Evolutionary conservation across 495 filamentous ascomycete genomes (phyloP).

Genomic region (Penicillium verhagenii): DNA sequence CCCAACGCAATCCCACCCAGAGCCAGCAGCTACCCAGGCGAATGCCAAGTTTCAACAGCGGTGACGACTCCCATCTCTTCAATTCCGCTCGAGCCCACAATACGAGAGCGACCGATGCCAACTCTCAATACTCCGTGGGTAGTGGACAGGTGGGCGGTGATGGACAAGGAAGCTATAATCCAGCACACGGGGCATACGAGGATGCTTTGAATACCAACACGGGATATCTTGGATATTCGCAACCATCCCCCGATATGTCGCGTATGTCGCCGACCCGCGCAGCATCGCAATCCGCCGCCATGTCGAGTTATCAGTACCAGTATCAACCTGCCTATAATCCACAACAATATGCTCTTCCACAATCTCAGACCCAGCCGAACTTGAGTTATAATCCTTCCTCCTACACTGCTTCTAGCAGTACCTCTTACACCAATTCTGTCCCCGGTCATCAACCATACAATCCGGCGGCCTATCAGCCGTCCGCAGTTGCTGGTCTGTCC

Average conservation of each 20-base stretch:
- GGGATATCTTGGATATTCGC: conserved; percentile 34
- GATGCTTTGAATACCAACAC: conserved; percentile 40
- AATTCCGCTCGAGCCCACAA: conserved; percentile 32
- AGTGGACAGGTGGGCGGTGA: conserved; percentile 12
- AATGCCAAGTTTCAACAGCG: conserved; percentile 72
- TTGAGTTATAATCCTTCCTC: conserved; percentile 41
- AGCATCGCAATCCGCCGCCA: conserved; percentile 43
- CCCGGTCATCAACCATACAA: conserved; percentile 64
- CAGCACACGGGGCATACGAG: conserved; percentile 32
- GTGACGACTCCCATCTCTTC: conserved; percentile 65
- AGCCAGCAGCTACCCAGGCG: conserved; percentile 48
- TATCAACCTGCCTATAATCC: conserved; percentile 75
- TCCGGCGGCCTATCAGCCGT: conserved; percentile 62
- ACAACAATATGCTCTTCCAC: conserved; percentile 69
- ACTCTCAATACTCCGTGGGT: conserved; percentile 23
- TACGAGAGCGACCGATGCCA: conserved; percentile 29
- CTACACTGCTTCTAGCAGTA: conserved; percentile 42
- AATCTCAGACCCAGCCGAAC: conserved; percentile 51
- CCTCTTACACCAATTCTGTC: conserved; percentile 24
- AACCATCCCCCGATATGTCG: conserved; percentile 33
- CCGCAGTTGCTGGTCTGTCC: conserved; percentile 23
- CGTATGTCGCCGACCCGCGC: conserved; percentile 47
- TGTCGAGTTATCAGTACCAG: conserved; percentile 63
- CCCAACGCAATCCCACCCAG: conserved; percentile 26
- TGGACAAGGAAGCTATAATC: conserved; percentile 23